These are phyloP conservation scores for Cercospora janseana DNA, from an alignment of 2,329 filamentous ascomycete species.

Conservation along the genomic window DNA sequence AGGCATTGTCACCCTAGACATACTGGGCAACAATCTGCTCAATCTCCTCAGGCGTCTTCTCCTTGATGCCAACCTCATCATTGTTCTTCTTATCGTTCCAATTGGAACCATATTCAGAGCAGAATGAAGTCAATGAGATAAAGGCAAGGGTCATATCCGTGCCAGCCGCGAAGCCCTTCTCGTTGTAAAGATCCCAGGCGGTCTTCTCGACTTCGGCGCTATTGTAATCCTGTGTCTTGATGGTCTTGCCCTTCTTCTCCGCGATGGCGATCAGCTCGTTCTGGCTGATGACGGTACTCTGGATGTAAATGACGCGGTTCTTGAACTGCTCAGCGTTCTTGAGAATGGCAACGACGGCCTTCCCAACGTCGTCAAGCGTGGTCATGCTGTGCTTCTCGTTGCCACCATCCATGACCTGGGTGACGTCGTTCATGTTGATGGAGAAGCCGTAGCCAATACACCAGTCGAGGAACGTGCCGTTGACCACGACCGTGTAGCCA, in stretches of 20 bases:
- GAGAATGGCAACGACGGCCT: slow-evolving; percentile 37
- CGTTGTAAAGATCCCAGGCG: slow-evolving; percentile 33
- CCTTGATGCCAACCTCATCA: slow-evolving; percentile 39
- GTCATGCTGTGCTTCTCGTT: slow-evolving; percentile 37
- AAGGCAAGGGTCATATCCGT: too few species aligned
- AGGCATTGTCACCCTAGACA: too few species aligned
- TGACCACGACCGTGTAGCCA: slow-evolving; percentile 39
- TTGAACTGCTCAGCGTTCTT: slow-evolving; percentile 37
- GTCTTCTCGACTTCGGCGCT: slow-evolving; percentile 36
- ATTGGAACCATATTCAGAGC: slow-evolving; percentile 37
- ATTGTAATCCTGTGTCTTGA: slow-evolving; percentile 25
- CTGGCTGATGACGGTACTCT: slow-evolving; percentile 38
- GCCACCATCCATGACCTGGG: slow-evolving; percentile 40
- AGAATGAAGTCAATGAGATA: slow-evolving; percentile 34
- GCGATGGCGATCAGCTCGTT: slow-evolving; percentile 40
- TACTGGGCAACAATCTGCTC: slow-evolving; percentile 31
- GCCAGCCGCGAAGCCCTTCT: slow-evolving; percentile 24
- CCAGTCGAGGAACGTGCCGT: slow-evolving; percentile 41
- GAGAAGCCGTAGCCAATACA: slow-evolving; percentile 35
- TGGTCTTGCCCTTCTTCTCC: slow-evolving; percentile 35
- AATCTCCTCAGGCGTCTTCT: slow-evolving; percentile 32
- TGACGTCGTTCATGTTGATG: slow-evolving; percentile 33
- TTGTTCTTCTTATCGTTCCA: slow-evolving; percentile 39
- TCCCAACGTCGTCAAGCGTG: slow-evolving; percentile 35
- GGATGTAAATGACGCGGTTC: slow-evolving; percentile 41